Evolutionary conservation across 768 basidiomycete species (phyloP), one percentile per base, ranked within the genome.

Genomic region (Udeniomyces megalosporus): DNA sequence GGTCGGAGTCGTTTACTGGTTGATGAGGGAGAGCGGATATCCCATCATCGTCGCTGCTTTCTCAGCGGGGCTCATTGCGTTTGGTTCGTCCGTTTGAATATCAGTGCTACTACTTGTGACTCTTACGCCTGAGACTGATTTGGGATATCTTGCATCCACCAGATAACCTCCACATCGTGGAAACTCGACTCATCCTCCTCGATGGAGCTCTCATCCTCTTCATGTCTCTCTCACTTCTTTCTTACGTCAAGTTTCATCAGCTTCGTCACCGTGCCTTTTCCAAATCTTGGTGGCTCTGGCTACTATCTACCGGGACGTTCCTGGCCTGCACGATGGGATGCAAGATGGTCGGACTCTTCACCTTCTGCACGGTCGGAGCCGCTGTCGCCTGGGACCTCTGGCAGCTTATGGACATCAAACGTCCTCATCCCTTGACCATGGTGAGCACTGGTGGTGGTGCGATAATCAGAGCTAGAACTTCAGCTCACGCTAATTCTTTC

Each of bases 1-100:
- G 0, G 74, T 97, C 15, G 87, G 92, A 0, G 77, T 97, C 65
- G 84, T 97, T 0, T 99, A 91, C 70, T 85, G 80, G 26, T 96
- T 93, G 73, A 97, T 97, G 95, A 86, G 95, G 74, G 91, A 97
- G 77, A 86, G 86, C 64, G 95, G 95, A 6, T 96, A 93, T 72
- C 90, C 92, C 0, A 87, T 89, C 5, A 76, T 90, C 42, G 82
- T 97, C 62, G 83, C 89, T 7, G 83, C 88, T 0, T 93, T 99
- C 71, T 91, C 90, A 47, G 89, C 93, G 0, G 76, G 76, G 51
- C 75, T 99, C 29, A 75, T 99, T 66, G 76, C 93, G 0, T 90
- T 97, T 67, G 95, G 93, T 73, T 47, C n/a, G 63, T 44, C 32
- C 31, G 20, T 10, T 46, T 4, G 52, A 10, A 8, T 26, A 11